phyloP scores from a whole-genome alignment of 192 early-diverging fungal genomes.

The Paraglomus occultum region DNA sequence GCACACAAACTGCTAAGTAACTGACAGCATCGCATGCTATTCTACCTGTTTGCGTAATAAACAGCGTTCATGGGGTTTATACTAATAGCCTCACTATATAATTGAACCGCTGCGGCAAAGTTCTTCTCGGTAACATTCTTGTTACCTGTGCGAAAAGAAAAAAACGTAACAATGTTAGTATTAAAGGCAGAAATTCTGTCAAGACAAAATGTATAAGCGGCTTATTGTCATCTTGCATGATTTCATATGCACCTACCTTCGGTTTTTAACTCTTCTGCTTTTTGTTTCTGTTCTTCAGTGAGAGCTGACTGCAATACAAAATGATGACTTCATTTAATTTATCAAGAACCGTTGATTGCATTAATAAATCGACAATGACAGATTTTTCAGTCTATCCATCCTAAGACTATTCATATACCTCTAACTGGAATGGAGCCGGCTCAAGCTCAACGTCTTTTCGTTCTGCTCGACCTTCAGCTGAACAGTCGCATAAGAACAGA shows the following conservation, averaged over 20 bases:
- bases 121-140: constrained; percentile 79
- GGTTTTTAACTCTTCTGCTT: constrained; percentile 88
- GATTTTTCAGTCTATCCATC: no score
- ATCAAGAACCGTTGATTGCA: no score
- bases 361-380: no score
- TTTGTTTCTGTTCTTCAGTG: constrained; percentile 68
- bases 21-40: neutral
- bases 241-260: constrained; percentile 33
- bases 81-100: constrained; percentile 91
- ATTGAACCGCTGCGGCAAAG: constrained; percentile 77
- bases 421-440: no score
- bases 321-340: neutral
- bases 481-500: no score
- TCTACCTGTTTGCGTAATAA: constrained; percentile 94
- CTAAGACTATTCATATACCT: no score
- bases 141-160: constrained; percentile 54
- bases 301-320: constrained; percentile 19
- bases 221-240: no score
- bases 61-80: constrained; percentile 83
- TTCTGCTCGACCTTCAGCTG: no score
- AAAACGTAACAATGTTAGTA: constrained; percentile 4
- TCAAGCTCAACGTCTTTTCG: no score
- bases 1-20: neutral
- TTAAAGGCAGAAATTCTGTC: neutral
- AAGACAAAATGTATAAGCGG: neutral